These are phyloP conservation scores for Lachancea waltii DNA, from an alignment of 805 yeast genomes.

Conservation along the genomic window DNA sequence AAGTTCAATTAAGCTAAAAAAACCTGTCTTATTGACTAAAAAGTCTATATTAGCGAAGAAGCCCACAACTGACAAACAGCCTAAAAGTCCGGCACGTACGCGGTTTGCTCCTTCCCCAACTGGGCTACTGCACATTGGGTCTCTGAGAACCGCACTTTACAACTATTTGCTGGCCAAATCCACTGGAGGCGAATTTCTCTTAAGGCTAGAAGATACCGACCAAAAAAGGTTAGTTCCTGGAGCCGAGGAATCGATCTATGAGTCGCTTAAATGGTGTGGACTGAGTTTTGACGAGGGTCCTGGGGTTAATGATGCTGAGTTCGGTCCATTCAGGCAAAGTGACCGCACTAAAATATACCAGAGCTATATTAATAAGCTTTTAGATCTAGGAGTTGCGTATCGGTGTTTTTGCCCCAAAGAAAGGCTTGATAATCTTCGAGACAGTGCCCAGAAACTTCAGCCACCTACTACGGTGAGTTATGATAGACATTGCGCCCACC, in stretches of 20 bases:
- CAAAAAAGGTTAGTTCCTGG: slow-evolving; percentile 68
- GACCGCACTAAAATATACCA: slow-evolving; percentile 64
- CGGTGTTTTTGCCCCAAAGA: slow-evolving; percentile 83
- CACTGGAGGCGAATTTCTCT: slow-evolving; percentile 73
- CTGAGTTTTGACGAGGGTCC: slow-evolving; percentile 82
- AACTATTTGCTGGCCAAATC: slow-evolving; percentile 75
- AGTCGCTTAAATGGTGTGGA: slow-evolving; percentile 72
- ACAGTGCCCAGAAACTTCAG: slow-evolving; percentile 61
- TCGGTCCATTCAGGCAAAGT: slow-evolving; percentile 81
- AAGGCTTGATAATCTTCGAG: slow-evolving; percentile 58
- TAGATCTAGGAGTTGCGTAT: slow-evolving; percentile 70
- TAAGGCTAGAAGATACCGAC: slow-evolving; percentile 92
- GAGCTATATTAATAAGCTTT: slow-evolving; percentile 48
- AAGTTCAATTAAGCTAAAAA: too few species aligned
- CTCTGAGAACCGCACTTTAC: slow-evolving; percentile 86
- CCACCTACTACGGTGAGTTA: slow-evolving; percentile 93
- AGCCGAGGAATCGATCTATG: slow-evolving; percentile 77
- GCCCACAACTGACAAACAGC: slow-evolving; percentile 32
- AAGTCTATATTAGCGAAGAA: slow-evolving; percentile 14
- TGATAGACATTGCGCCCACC: slow-evolving; percentile 69
- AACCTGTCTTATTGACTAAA: neutral
- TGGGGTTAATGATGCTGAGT: slow-evolving; percentile 25
- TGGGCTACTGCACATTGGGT: slow-evolving; percentile 89
- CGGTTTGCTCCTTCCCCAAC: slow-evolving; percentile 99
- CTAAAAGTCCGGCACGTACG: slow-evolving; percentile 61